These are phyloP conservation scores for Trichoderma atroviride DNA, from an alignment of 2,329 filamentous ascomycete species.

Conservation along the genomic window DNA sequence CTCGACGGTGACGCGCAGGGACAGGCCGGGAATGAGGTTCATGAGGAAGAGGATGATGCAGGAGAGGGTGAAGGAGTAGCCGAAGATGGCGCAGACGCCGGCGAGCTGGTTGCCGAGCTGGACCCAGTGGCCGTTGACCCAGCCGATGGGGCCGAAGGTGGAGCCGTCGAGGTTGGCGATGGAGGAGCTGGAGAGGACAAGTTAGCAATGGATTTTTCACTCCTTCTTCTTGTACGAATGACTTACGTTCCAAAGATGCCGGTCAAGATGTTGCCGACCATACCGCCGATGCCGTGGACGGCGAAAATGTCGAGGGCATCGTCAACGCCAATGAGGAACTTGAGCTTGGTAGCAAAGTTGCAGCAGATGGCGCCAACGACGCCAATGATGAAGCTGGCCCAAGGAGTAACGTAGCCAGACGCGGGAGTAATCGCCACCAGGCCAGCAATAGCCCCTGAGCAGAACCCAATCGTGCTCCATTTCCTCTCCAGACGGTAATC, in stretches of 20 bases:
- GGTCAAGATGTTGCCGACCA: conserved; percentile 77
- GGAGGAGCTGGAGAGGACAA: conserved; percentile 54
- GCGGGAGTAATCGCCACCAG: conserved; percentile 86
- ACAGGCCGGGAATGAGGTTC: conserved; percentile 71
- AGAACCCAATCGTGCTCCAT: conserved; percentile 93
- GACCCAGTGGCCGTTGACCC: conserved; percentile 71
- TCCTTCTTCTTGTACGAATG: too few species aligned
- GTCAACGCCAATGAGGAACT: conserved; percentile 73
- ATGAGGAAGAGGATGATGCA: conserved; percentile 70
- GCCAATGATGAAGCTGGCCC: conserved; percentile 61
- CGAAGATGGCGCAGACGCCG: conserved; percentile 65
- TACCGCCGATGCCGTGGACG: conserved; percentile 83
- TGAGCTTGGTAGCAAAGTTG: conserved; percentile 88
- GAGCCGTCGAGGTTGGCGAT: conserved; percentile 74
- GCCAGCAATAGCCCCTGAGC: conserved; percentile 83
- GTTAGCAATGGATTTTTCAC: conserved; percentile 25
- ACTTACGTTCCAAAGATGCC: conserved; percentile 73
- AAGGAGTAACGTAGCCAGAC: conserved; percentile 76
- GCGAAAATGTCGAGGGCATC: conserved; percentile 91
- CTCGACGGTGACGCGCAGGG: conserved; percentile 66
- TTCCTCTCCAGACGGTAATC: conserved; percentile 92
- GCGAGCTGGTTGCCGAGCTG: conserved; percentile 73
- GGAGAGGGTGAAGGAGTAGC: conserved; percentile 68
- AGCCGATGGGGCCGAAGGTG: conserved; percentile 61
- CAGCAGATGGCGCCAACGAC: conserved; percentile 65